A percentile compares a stretch with the other conserved stretches of the same genome.
phyloP scores from a whole-genome alignment of 78 protist genomes.

The Planoprotostelium fungivorum region DNA sequence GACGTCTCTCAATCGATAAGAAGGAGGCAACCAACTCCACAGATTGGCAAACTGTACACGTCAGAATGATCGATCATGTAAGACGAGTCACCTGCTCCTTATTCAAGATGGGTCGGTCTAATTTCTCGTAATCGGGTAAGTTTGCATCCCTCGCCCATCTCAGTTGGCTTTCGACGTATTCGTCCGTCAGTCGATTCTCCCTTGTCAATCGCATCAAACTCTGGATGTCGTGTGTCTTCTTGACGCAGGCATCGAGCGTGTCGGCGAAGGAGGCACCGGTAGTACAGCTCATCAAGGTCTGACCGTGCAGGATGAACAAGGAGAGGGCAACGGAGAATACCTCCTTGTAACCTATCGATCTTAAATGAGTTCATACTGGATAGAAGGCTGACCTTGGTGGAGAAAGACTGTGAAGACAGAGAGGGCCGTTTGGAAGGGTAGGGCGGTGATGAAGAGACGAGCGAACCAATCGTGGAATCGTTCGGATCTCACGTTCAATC shows the following conservation, averaged over 20 bases:
- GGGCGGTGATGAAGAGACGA: neutral
- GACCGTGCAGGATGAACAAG: neutral
- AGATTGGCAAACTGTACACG: neutral
- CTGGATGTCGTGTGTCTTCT: neutral
- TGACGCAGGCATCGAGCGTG: neutral
- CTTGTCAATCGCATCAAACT: neutral
- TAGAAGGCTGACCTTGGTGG: neutral
- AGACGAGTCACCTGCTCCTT: neutral
- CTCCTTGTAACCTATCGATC: neutral
- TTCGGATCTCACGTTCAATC: neutral
- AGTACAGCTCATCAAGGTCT: neutral
- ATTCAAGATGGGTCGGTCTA: neutral
- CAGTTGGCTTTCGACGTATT: neutral
- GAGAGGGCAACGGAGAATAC: neutral
- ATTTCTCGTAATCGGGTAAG: neutral
- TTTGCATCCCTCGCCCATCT: neutral
- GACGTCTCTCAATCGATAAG: neutral
- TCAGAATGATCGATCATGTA: neutral
- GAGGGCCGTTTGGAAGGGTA: neutral
- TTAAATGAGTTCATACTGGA: too few relatives aligned
- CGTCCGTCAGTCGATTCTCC: neutral
- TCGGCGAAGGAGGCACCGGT: neutral
- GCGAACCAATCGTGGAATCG: neutral
- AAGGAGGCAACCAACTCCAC: neutral
- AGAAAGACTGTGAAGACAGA: neutral